Evolutionary conservation across 169 alveolate species (phyloP).

Genomic region (Cryptosporidium tyzzeri): DNA sequence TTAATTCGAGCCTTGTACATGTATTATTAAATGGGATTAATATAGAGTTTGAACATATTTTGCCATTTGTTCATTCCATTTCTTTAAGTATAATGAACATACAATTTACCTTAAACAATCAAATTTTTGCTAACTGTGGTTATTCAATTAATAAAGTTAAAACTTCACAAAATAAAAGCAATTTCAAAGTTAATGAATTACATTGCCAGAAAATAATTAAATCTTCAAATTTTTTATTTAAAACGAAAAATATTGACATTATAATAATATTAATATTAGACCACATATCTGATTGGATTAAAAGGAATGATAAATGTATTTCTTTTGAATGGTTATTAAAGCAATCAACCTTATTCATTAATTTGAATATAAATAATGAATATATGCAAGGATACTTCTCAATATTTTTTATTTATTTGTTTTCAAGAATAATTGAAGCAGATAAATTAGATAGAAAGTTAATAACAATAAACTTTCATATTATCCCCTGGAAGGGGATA

Average conservation of each 20-base stretch:
- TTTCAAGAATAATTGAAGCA: constrained; percentile 15
- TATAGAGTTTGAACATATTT: constrained; percentile 30
- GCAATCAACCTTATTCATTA: not conserved
- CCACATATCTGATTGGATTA: constrained; percentile 41
- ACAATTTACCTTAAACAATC: constrained; percentile 19
- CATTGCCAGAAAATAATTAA: constrained; percentile 3
- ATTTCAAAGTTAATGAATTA: not conserved
- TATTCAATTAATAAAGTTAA: not conserved
- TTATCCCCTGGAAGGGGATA: constrained; percentile 40
- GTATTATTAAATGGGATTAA: not conserved
- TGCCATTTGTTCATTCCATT: constrained; percentile 27
- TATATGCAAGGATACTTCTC: not conserved
- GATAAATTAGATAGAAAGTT: constrained; percentile 19
- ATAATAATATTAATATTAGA: constrained; percentile 36
- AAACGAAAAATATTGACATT: constrained; percentile 54
- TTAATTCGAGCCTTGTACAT: not conserved
- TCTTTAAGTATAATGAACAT: constrained; percentile 15
- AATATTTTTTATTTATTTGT: constrained; percentile 44
- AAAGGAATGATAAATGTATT: not conserved
- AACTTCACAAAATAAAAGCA: not conserved
- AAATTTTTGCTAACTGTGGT: not conserved
- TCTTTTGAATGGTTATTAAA: constrained; percentile 9
- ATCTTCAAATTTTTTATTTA: not conserved
- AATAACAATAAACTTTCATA: not conserved
- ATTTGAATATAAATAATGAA: not conserved